These are phyloP conservation scores for Zelonia costaricensis DNA, from an alignment of 208 protist genomes.

Conservation along the genomic window DNA sequence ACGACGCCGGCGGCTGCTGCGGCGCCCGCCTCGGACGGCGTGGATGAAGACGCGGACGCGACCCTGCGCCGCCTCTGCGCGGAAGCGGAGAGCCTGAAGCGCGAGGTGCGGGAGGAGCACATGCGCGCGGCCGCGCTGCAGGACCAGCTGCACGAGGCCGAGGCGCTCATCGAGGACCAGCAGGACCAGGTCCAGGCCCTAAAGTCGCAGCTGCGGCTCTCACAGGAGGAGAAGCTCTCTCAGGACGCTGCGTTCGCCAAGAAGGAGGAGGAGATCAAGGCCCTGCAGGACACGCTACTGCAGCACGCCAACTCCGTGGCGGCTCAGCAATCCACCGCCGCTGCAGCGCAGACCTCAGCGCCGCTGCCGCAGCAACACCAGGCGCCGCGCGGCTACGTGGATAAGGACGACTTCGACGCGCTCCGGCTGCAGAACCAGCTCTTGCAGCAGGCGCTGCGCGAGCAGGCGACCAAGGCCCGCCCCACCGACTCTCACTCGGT, in stretches of 20 bases:
- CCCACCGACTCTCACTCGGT: constrained; percentile 27
- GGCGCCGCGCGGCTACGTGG: constrained; percentile 35
- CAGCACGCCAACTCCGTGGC: constrained; percentile 4
- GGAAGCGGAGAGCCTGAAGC: constrained; percentile 14
- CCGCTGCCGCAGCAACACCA: neutral
- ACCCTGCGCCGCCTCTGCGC: constrained; percentile 10
- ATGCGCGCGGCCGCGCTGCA: constrained; percentile 20
- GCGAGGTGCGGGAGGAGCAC: constrained; percentile 23
- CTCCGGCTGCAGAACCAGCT: constrained; percentile 58
- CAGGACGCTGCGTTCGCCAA: constrained; percentile 25
- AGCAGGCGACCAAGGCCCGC: constrained; percentile 29
- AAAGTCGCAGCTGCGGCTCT: constrained; percentile 30
- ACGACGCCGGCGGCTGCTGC: neutral
- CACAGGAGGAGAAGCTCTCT: constrained; percentile 38
- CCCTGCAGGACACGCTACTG: constrained; percentile 31
- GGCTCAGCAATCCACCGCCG: neutral
- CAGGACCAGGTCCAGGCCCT: constrained; percentile 35
- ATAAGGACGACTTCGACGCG: constrained; percentile 63
- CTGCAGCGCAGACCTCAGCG: neutral
- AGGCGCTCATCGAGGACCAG: constrained; percentile 33
- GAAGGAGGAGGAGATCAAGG: constrained; percentile 41
- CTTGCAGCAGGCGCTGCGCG: constrained; percentile 53
- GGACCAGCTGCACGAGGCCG: constrained; percentile 23
- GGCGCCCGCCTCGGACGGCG: neutral
- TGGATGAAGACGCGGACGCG: constrained; percentile 1